These are phyloP conservation scores for Raphanus raphanistrum DNA, from an alignment of 345 rosid species.

Conservation along the genomic window DNA sequence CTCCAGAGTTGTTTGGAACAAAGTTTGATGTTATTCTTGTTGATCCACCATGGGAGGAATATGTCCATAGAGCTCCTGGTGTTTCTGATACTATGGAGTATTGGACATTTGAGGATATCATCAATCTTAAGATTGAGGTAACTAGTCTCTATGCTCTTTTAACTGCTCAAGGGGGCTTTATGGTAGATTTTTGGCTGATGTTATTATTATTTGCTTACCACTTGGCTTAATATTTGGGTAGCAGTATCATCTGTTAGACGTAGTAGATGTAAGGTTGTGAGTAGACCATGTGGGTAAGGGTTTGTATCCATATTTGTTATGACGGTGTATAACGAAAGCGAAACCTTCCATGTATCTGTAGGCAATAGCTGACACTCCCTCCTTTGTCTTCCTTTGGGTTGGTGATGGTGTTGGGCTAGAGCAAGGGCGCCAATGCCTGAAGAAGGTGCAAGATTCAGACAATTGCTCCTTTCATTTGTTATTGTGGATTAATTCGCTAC, in stretches of 20 bases:
- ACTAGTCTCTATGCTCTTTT: constrained; percentile 11
- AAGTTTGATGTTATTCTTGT: constrained; percentile 98
- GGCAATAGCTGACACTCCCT: constrained; percentile 98
- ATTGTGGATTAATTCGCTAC: constrained; percentile 2
- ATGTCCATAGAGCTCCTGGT: constrained; percentile 99
- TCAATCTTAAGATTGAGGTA: constrained; percentile 96
- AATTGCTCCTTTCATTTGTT: neutral
- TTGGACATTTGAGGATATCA: constrained; percentile 95
- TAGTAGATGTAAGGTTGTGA: neutral
- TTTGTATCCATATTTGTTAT: neutral
- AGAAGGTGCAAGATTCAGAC: constrained; percentile 56
- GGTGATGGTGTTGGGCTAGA: constrained; percentile 98
- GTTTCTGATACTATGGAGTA: constrained; percentile 95
- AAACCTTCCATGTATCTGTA: constrained; percentile 34
- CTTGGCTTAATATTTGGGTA: neutral
- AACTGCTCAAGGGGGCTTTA: neutral
- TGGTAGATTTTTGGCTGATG: too few species aligned
- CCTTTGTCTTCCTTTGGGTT: constrained; percentile 98
- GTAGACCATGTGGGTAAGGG: constrained; percentile 14
- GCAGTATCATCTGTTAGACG: neutral
- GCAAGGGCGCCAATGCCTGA: constrained; percentile 96
- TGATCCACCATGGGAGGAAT: constrained; percentile 99
- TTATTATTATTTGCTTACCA: constrained; percentile 4
- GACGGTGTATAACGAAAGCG: neutral
- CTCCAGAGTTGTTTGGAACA: constrained; percentile 90